These are phyloP conservation scores for Yamadazyma conglobata DNA, from an alignment of 1,139 yeast genomes.

Conservation along the genomic window DNA sequence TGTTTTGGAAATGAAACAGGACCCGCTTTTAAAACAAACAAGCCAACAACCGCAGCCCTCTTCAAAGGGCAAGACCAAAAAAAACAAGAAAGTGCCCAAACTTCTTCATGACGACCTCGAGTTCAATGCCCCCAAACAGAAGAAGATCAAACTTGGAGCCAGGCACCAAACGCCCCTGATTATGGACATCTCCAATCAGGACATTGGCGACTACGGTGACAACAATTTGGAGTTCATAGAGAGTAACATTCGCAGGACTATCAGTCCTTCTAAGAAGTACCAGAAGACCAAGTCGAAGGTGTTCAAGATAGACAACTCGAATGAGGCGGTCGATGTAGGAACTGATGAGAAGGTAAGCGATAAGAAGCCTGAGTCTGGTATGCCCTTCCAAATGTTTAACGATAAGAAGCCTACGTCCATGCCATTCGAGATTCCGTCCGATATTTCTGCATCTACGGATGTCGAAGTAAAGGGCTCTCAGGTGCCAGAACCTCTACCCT, in stretches of 20 bases:
- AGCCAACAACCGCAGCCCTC: background rate
- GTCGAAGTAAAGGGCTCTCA: slow-evolving; percentile 6
- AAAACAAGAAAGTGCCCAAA: slow-evolving; percentile 1
- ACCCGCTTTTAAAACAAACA: too few species aligned
- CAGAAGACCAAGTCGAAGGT: slow-evolving; percentile 8
- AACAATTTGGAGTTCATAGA: slow-evolving; percentile 27
- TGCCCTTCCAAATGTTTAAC: too few species aligned
- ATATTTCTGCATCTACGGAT: slow-evolving; percentile 22
- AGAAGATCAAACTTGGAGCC: slow-evolving; percentile 10
- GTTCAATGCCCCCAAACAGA: slow-evolving; percentile 11
- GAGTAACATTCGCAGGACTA: slow-evolving; percentile 3
- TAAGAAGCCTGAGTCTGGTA: too few species aligned
- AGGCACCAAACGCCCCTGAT: slow-evolving; percentile 16
- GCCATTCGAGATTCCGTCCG: too few species aligned
- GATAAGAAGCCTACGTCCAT: too few species aligned
- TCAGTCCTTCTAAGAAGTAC: slow-evolving; percentile 3
- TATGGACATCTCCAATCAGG: slow-evolving; percentile 29
- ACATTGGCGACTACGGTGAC: slow-evolving; percentile 37
- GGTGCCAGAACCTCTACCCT: background rate
- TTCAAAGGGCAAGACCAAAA: slow-evolving; percentile 1
- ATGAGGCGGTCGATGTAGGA: slow-evolving; percentile 1
- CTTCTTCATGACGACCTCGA: slow-evolving; percentile 3
- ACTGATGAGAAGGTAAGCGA: too few species aligned
- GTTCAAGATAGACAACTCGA: slow-evolving; percentile 8
- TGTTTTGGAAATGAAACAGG: too few species aligned